These are phyloP conservation scores for Aspergillus eucalypticola DNA, from an alignment of 2,329 filamentous ascomycete genomes.

Conservation along the genomic window DNA sequence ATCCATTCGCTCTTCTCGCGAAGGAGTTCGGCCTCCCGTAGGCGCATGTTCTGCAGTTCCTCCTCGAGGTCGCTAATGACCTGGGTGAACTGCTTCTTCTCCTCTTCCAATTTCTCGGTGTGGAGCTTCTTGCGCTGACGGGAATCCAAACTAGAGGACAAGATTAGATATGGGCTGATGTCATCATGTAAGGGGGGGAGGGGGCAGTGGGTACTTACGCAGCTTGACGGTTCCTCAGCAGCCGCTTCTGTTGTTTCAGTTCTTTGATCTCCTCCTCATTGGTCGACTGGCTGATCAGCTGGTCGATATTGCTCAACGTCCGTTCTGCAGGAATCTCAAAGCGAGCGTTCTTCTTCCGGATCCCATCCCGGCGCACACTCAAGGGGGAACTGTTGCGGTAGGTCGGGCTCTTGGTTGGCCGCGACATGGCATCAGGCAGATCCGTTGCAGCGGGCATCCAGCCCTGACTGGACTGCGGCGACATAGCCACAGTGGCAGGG, in stretches of 20 bases:
- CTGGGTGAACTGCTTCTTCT: slow-evolving; percentile 87
- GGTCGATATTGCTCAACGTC: slow-evolving; percentile 91
- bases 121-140: slow-evolving; percentile 97
- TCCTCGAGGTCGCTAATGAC: slow-evolving; percentile 78
- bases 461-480: slow-evolving; percentile 63
- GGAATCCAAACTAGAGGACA: slow-evolving; percentile 73
- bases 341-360: slow-evolving; percentile 97
- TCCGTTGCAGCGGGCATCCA: slow-evolving; percentile 52
- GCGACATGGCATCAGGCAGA: slow-evolving; percentile 50
- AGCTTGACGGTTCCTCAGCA: slow-evolving; percentile 92
- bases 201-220: slow-evolving; percentile 65
- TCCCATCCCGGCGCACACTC: slow-evolving; percentile 75
- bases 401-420: slow-evolving; percentile 65
- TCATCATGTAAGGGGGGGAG: slow-evolving; percentile 24
- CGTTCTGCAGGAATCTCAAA: slow-evolving; percentile 96
- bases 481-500: slow-evolving; percentile 56
- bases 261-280: slow-evolving; percentile 94
- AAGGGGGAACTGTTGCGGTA: slow-evolving; percentile 72
- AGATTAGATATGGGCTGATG: slow-evolving; percentile 8
- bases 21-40: slow-evolving; percentile 55
- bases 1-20: slow-evolving; percentile 64
- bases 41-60: slow-evolving; percentile 67
- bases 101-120: slow-evolving; percentile 92
- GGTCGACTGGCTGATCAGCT: slow-evolving; percentile 77
- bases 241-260: slow-evolving; percentile 95